Conservation (phyloP, 441 rosid genomes). For the Erysimum cheiri region DNA sequence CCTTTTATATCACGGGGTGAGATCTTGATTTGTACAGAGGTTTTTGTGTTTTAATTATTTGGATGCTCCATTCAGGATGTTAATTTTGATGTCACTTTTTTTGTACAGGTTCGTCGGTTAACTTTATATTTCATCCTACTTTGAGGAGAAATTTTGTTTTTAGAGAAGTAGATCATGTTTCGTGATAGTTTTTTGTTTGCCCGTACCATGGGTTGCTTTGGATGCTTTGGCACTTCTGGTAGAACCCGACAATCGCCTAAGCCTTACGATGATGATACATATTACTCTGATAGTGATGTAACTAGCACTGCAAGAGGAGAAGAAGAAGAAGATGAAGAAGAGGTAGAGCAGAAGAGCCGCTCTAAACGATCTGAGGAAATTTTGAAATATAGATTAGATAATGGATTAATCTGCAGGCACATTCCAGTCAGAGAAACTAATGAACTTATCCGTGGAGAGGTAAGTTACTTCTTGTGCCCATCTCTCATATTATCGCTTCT, state of each 20-base stretch:
- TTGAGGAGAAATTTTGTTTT: slow-evolving; percentile 12
- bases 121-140: slow-evolving; percentile 37
- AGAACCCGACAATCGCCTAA: slow-evolving; percentile 53
- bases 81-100: slow-evolving; percentile 1
- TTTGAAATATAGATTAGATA: slow-evolving; percentile 67
- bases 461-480: slow-evolving; percentile 29
- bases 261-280: slow-evolving; percentile 57
- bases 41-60: neutral
- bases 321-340: slow-evolving; percentile 53
- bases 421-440: slow-evolving; percentile 87
- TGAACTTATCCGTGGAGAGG: slow-evolving; percentile 84
- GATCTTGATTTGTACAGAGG: neutral
- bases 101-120: slow-evolving; percentile 53
- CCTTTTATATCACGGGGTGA: slow-evolving; percentile 29
- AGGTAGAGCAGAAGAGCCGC: slow-evolving; percentile 56
- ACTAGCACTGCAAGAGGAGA: slow-evolving; percentile 53
- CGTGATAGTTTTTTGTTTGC: slow-evolving; percentile 58
- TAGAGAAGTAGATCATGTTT: slow-evolving; percentile 57
- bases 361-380: slow-evolving; percentile 74
- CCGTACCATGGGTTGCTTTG: slow-evolving; percentile 82
- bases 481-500: slow-evolving; percentile 1
- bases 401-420: slow-evolving; percentile 85
- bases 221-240: slow-evolving; percentile 78
- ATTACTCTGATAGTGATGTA: slow-evolving; percentile 61
- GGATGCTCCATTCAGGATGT: slow-evolving; percentile 37